Percentiles rank a stretch among this genome's conserved stretches.
Conservation (phyloP, 306 rosid genomes). For the Cucurbita maxima region DNA sequence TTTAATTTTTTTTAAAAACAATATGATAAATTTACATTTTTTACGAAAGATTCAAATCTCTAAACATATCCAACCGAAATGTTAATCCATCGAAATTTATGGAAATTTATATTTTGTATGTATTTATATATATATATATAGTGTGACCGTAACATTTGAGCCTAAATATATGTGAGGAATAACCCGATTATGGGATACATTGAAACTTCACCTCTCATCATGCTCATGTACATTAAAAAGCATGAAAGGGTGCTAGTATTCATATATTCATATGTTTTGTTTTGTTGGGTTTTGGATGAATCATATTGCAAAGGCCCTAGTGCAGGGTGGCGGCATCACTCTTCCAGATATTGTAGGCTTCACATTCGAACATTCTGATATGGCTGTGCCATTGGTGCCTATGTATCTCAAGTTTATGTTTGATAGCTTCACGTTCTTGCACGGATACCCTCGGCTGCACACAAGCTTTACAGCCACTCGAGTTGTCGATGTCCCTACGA, state of each 20-base stretch:
- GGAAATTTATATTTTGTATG: no score
- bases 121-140: no score
- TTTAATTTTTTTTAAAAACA: no score
- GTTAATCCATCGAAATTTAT: no score
- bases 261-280: no score
- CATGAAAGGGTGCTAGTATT: neutral
- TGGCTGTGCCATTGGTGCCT: conserved; percentile 5
- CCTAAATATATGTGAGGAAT: no score
- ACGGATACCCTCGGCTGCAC: conserved; percentile 22
- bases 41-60: no score
- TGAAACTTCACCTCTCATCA: neutral
- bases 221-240: neutral
- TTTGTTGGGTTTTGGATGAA: neutral
- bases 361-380: conserved; percentile 20
- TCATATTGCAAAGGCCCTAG: neutral
- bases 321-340: conserved; percentile 11
- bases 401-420: conserved; percentile 17
- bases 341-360: conserved; percentile 11
- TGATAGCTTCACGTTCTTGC: conserved; percentile 17
- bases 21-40: no score
- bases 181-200: no score
- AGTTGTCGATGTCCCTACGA: conserved; percentile 19
- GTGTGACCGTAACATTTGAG: no score
- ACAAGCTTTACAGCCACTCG: conserved; percentile 17
- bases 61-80: no score